Evolutionary conservation across 352 stramenopile genomes (phyloP).

Genomic region (Globisporangium lucens): DNA sequence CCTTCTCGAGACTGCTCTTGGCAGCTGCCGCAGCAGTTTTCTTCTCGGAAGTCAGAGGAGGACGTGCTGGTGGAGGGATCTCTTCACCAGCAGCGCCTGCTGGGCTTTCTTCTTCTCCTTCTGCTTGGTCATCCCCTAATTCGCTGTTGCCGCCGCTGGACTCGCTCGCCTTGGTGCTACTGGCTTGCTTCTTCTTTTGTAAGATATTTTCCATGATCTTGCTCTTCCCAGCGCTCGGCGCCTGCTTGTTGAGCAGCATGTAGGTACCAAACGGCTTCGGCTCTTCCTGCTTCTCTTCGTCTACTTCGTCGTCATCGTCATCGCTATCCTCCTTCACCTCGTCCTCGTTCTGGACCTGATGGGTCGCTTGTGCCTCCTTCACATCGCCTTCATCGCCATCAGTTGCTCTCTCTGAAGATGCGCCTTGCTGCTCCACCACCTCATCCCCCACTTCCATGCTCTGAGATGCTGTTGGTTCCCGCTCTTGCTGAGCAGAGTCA

Average conservation of each 20-base stretch:
- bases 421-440: neutral
- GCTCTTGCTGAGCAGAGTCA: neutral
- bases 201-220: conserved; percentile 36
- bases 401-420: neutral
- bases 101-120: no score
- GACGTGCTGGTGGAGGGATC: no score
- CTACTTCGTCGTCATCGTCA: neutral
- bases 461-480: neutral
- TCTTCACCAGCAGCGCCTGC: no score
- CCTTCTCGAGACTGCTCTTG: conserved; percentile 42
- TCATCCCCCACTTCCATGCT: neutral
- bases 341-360: neutral
- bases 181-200: conserved; percentile 22
- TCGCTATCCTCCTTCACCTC: neutral
- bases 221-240: conserved; percentile 27
- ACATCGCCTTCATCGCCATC: neutral
- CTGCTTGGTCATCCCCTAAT: neutral
- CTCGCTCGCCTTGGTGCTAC: neutral
- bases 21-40: conserved; percentile 12
- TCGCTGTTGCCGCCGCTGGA: neutral
- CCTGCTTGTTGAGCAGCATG: conserved; percentile 43
- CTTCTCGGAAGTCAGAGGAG: conserved; percentile 7
- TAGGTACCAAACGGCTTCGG: conserved; percentile 33
- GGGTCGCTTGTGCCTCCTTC: neutral
- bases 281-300: conserved; percentile 13